Evolutionary conservation across 1,139 yeast genomes (phyloP), one percentile per base, ranked within the genome.

Genomic region (Diutina scorzettiae): DNA sequence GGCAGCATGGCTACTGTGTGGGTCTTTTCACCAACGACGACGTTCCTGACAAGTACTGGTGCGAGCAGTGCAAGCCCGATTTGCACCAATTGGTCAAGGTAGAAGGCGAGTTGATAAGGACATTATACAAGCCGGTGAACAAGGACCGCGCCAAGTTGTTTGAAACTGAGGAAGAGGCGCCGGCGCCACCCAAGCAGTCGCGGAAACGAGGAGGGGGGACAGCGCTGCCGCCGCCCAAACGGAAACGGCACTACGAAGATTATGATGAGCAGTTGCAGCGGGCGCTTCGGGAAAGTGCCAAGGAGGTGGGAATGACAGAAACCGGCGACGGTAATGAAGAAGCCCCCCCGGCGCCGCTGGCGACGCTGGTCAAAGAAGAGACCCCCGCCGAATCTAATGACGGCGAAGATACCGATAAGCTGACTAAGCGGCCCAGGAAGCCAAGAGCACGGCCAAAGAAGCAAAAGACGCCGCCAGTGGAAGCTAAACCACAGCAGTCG

Each of bases 1-100:
- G 97, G 98, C 97, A 91, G 60, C 98, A 91, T 58, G 97, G 96
- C 3, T 87, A 71, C 60, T 91, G 98, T 64, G 96, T 91, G 34
- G 95, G 96, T 1, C 72, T 85, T 46, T 69, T 67, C 47, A 73
- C 74, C 42, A 83, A 78, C 49, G 80, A 76, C 28, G 81, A 76
- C 46, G 86, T 86, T 0, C 96, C 96, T 2, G 96, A 87, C 46
- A 83, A 83, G 57, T 89, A 89, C 60, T 85, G 86, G 83, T 89
- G 97, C 66, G 98, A 91, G 56, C 61, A 66, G 52, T 91, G 97
- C 63, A 76, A 80, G 49, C 95, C 96, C 0, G 89, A 82, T 39
- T 63, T 81, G 36, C 97, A 89, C 57, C 62, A 74, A 21, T 60
- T 76, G 42, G 55, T 68, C 18, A 57, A 59, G 44, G 66, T 59